Base-by-base conservation (phyloP, 768 basidiomycete genomes). In the Hirschioporus abietinus region DNA sequence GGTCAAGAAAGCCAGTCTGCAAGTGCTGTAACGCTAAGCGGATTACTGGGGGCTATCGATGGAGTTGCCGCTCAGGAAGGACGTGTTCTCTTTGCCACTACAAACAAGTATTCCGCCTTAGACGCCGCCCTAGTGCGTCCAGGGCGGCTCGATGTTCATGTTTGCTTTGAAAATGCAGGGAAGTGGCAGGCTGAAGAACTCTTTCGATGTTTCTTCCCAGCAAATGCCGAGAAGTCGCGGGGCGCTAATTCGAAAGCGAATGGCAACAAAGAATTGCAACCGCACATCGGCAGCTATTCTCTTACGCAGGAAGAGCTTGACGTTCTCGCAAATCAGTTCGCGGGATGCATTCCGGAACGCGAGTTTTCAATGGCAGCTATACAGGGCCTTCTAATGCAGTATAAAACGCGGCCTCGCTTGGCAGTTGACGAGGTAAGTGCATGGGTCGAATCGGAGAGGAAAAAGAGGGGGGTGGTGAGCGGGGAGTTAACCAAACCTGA, bases 21-120 rank as follows among this genome's bases (percentile, higher is more conserved):
- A 1, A 75, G 72, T 64, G 81, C 82, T 35, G 77, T 92, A 30
- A 88, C 85, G 24, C 84, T 93, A 58, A 89, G 88, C 62, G 91
- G 91, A 17, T 81, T 93, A 7, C 81, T 93, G 5, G 91, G 91
- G 65, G 88, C 89, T n/a, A 82, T 93, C 26, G 91, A 93, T 70
- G 92, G 91, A 35, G 85, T 92, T 63, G 86, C 83, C 2, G 91
- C 92, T 1, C 88, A 89, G 71, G 91, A 93, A 76, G 92, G 91
- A n/a, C 88, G 92, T 0, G 83, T 93, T 30, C 79, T 91, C 7
- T 91, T 90, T 64, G 91, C 91, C 4, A 92, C 90, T 3, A 91
- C 90, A 0, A 93, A 93, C 78, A 86, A 88, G 69, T 90, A 88
- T 74, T 72, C 75, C 8, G 77, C 84, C 1, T 85, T 94, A 27